phyloP scores from a whole-genome alignment of 2,329 filamentous ascomycete species.

The Monilinia aucupariae region DNA sequence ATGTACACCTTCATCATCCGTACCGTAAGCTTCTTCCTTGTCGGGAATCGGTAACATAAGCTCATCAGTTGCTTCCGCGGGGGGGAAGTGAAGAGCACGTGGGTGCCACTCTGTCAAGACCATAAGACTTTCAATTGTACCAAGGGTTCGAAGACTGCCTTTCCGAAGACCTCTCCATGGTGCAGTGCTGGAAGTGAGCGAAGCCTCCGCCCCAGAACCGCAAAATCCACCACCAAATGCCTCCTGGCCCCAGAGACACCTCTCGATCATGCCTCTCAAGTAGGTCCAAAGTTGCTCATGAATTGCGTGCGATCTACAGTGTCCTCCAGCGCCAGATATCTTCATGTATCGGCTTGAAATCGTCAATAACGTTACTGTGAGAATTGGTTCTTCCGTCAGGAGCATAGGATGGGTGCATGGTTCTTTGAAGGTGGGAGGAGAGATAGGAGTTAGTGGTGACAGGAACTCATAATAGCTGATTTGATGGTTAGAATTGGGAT shows the following conservation, averaged over 20 bases:
- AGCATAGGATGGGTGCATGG: slow-evolving; percentile 75
- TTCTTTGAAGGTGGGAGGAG: slow-evolving; percentile 81
- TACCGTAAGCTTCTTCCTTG: slow-evolving; percentile 38
- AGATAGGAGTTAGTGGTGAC: slow-evolving; percentile 88
- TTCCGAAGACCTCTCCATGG: slow-evolving; percentile 65
- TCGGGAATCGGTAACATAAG: slow-evolving; percentile 59
- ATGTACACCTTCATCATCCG: slow-evolving; percentile 42
- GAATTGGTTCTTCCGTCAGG: slow-evolving; percentile 84
- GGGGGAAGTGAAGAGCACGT: slow-evolving; percentile 86
- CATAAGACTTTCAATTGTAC: slow-evolving; percentile 90
- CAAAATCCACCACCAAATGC: slow-evolving; percentile 87
- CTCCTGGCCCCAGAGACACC: slow-evolving; percentile 92
- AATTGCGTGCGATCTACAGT: slow-evolving; percentile 81
- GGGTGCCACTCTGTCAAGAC: slow-evolving; percentile 97
- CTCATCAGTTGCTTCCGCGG: slow-evolving; percentile 68
- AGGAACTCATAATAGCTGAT: slow-evolving; percentile 81
- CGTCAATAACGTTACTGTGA: slow-evolving; percentile 85
- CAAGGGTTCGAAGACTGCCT: slow-evolving; percentile 79
- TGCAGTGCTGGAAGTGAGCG: slow-evolving; percentile 61
- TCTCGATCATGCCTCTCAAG: slow-evolving; percentile 88
- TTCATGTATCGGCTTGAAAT: slow-evolving; percentile 83
- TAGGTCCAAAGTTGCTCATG: slow-evolving; percentile 96
- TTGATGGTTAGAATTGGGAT: slow-evolving; percentile 19
- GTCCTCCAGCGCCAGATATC: slow-evolving; percentile 71
- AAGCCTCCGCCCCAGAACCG: slow-evolving; percentile 58